Conservation (phyloP, 1,284 basidiomycete genomes). For the Kwoniella shivajii region DNA sequence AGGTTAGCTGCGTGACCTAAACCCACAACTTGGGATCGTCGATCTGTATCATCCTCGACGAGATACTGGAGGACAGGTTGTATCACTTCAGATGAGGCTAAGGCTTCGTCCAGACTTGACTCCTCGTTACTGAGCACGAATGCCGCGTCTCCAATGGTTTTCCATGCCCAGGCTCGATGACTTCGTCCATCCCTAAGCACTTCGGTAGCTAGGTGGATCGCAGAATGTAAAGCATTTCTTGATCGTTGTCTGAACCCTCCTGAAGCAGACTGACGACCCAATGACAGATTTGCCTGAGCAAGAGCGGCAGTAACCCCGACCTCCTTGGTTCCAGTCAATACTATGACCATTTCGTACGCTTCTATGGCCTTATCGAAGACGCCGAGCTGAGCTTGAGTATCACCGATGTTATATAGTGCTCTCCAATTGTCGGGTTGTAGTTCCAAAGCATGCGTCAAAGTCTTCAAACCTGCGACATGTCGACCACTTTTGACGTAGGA, state of each 20-base stretch:
- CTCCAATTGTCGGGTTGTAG: slow-evolving; percentile 78
- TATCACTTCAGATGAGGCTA: slow-evolving; percentile 34
- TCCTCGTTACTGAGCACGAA: slow-evolving; percentile 63
- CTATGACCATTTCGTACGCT: slow-evolving; percentile 66
- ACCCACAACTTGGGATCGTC: slow-evolving; percentile 39
- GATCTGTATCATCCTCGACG: slow-evolving; percentile 47
- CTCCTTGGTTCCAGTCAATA: slow-evolving; percentile 58
- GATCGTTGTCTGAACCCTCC: slow-evolving; percentile 75
- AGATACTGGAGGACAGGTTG: slow-evolving; percentile 44
- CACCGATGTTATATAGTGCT: slow-evolving; percentile 78
- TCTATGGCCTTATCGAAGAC: slow-evolving; percentile 73
- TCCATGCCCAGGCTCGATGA: slow-evolving; percentile 80
- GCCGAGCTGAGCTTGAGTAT: slow-evolving; percentile 80
- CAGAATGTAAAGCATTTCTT: slow-evolving; percentile 67
- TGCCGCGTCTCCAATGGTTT: slow-evolving; percentile 76
- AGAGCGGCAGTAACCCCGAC: slow-evolving; percentile 73
- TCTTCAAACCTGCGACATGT: slow-evolving; percentile 86
- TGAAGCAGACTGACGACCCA: slow-evolving; percentile 67
- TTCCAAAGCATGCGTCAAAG: slow-evolving; percentile 72
- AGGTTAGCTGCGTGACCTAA: slow-evolving; percentile 46
- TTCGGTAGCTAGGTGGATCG: slow-evolving; percentile 63
- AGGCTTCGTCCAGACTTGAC: slow-evolving; percentile 40
- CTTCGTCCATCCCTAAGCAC: slow-evolving; percentile 61
- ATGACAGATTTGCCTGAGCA: slow-evolving; percentile 71
- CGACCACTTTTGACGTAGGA: slow-evolving; percentile 86